Base-by-base conservation (phyloP, 352 stramenopile species). In the Globisporangium cylindrosporum region DNA sequence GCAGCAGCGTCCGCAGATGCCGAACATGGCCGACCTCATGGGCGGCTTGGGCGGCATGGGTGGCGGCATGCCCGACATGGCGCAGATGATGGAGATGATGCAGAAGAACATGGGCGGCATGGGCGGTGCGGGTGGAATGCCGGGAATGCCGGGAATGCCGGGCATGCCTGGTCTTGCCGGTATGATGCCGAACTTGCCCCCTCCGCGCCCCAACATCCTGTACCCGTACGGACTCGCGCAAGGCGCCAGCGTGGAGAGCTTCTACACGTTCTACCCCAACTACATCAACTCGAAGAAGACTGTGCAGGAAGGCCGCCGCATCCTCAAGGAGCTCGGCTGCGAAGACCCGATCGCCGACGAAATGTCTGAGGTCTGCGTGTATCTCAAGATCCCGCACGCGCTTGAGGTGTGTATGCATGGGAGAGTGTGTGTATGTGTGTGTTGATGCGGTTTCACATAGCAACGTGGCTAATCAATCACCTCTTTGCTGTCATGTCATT, bases 211-310 rank as follows among this genome's bases (percentile, higher is more conserved):
- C 59, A 89, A 91, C 72, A 81, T 87, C 54, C 70, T 94, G 14
- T 92, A 91, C 74, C 77, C 68, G 7, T 88, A 90, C 58, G 84
- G 84, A 3, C 69, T 94, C 46, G 71, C 81, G 1, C 77, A 92
- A 62, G 84, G 79, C 43, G 75, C 73, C 34, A 74, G 78, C 18
- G 82, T 87, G 3, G 78, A 87, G 36, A 74, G 49, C 15, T 91
- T 92, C 61, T 83, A 80, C 62, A 93, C 82, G 46, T 91, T 96
- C 66, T 96, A 94, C 73, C 89, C 89, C 1, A 92, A 92, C 74
- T 95, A 95, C 77, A 90, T 96, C 67, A 86, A 96, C 72, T 71
- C 73, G 58, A 82, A 77, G 55, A 95, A 95, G 76, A 94, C 87
- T n/a, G 79, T 93, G 67, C 77, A 91, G 64, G 72, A 94, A 59